Evolutionary conservation across 176 grass and related monocot genomes (phyloP), one percentile per base, ranked within the genome.

Genomic region (Tillandsia leiboldiana): DNA sequence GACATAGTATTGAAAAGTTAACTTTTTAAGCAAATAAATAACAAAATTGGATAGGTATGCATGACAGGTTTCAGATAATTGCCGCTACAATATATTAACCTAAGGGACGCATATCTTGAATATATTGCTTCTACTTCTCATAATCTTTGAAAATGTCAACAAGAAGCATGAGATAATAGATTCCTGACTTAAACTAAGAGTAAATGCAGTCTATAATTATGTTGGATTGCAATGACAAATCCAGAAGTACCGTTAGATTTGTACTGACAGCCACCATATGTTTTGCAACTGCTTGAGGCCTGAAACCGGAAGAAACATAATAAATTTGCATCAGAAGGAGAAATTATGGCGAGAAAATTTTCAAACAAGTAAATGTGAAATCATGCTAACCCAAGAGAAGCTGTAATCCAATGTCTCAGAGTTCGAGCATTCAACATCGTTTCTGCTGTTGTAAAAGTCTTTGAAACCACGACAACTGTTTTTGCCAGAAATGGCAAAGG

Each of bases 201-300:
- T 61, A 20, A 23, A 61, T 61, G 15, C 22, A 10, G 18, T 20
- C 4, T 15, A 61, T 9, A n/a, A 15, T 7, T 23, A 61, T 61
- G 15, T 61, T 23, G 22, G 56, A 20, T 15, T 18, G 22, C 56
- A 22, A 17, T 18, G 56, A 49, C 17, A 71, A 13, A 2, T 68
- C 0, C 5, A 65, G n/a, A 66, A 54, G 48, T 96, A 91, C 92
- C 83, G 82, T 72, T 61, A 96, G 85, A 84, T 96, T 93, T 66
- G 94, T 99, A 66, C 94, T 99, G 66, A 99, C 94, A 79, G 94
- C 94, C 64, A 99, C 88, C 94, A 99, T 99, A 78, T 99, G 94
- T 66, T 99, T 99, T 59, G 87, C 80, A 83, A 93, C 89, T 73
- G 94, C 94, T 63, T 90, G 72, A 15, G 77, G 71, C 73, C 94